These are phyloP conservation scores for Phytophthora fragariae DNA, from an alignment of 352 stramenopile genomes.

Conservation along the genomic window DNA sequence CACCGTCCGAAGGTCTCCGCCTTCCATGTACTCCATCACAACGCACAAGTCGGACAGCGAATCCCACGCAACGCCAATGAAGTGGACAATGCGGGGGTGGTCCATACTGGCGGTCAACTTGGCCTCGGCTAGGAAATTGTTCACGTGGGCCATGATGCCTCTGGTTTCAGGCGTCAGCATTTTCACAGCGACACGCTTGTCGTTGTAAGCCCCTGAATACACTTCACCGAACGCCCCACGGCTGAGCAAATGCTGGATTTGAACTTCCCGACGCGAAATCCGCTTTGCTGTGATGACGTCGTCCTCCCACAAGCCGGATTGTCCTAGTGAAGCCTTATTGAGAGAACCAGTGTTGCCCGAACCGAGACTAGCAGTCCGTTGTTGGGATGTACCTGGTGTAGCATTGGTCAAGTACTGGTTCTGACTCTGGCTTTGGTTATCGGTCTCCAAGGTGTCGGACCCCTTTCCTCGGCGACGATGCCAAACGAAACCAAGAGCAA, in stretches of 20 bases:
- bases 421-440: too few species aligned
- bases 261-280: not conserved
- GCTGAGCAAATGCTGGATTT: not conserved
- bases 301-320: not conserved
- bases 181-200: not conserved
- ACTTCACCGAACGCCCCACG: not conserved
- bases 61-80: not conserved
- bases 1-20: not conserved
- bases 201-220: not conserved
- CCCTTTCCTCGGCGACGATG: too few species aligned
- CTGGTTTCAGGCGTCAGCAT: not conserved
- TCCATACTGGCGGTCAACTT: not conserved
- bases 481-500: too few species aligned
- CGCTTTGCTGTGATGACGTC: not conserved
- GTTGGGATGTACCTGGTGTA: too few species aligned
- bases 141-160: not conserved
- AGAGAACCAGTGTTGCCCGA: too few species aligned
- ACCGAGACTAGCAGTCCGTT: too few species aligned
- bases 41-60: not conserved
- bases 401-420: too few species aligned
- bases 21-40: not conserved
- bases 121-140: not conserved
- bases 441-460: too few species aligned
- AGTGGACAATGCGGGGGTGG: not conserved
- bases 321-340: too few species aligned